Percentiles rank a stretch among this genome's conserved stretches.
Evolutionary conservation across 768 basidiomycete genomes (phyloP).

Genomic region (Boletus sp.): DNA sequence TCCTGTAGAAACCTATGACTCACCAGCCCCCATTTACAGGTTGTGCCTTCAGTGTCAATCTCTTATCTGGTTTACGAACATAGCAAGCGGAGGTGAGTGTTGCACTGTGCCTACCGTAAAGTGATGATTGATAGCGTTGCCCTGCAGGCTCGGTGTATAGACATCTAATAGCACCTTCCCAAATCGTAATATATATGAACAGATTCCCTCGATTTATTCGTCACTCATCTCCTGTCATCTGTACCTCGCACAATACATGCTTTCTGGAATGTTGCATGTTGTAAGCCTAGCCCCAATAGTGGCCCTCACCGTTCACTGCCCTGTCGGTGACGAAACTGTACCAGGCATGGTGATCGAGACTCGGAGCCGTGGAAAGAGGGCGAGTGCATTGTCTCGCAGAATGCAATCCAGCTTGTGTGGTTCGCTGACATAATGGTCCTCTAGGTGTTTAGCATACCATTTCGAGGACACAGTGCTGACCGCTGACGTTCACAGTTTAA

Average conservation of each 20-base stretch:
- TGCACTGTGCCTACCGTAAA: neutral
- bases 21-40: constrained; percentile 41
- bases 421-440: constrained; percentile 45
- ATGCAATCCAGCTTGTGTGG: constrained; percentile 40
- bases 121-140: constrained; percentile 1
- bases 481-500: constrained; percentile 36
- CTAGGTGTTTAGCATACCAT: constrained; percentile 61
- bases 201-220: constrained; percentile 24
- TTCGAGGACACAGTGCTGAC: constrained; percentile 50
- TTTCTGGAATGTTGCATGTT: constrained; percentile 10
- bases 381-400: constrained; percentile 47
- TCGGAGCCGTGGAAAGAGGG: constrained; percentile 46
- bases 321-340: neutral
- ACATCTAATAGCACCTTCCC: constrained; percentile 11
- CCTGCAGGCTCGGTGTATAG: constrained; percentile 59
- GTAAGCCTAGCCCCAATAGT: neutral
- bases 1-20: neutral
- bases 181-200: constrained; percentile 21
- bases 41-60: constrained; percentile 95
- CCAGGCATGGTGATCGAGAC: neutral
- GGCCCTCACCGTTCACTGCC: neutral
- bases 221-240: constrained; percentile 23
- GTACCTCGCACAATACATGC: constrained; percentile 28
- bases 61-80: constrained; percentile 94
- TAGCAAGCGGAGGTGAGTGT: constrained; percentile 68